These are phyloP conservation scores for Colletotrichum sansevieriae DNA, from an alignment of 2,329 filamentous ascomycete genomes.

Conservation along the genomic window DNA sequence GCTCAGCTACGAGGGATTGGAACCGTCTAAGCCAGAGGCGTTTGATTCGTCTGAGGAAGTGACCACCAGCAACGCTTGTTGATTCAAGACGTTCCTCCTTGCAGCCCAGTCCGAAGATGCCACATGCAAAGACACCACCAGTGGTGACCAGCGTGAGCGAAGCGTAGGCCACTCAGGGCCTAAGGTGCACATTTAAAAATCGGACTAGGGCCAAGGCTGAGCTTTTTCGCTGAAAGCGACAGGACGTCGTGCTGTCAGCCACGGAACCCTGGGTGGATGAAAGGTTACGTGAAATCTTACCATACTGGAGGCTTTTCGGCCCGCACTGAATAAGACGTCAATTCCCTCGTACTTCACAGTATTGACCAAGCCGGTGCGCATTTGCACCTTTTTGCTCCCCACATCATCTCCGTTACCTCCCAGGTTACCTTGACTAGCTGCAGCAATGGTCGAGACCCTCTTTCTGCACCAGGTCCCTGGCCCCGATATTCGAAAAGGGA, in stretches of 20 bases:
- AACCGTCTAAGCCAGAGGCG: neutral
- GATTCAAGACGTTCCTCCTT: conserved; percentile 1
- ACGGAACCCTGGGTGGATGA: neutral
- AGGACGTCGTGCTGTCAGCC: neutral
- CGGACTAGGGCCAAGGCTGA: neutral
- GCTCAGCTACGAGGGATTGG: conserved; percentile 1
- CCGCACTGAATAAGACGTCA: neutral
- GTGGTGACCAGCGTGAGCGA: conserved; percentile 29
- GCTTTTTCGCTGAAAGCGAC: neutral
- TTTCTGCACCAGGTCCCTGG: conserved; percentile 26
- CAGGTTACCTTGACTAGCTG: conserved; percentile 16
- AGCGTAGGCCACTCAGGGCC: conserved; percentile 7
- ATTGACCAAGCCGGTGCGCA: neutral
- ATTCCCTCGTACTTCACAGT: neutral
- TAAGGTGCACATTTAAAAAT: neutral
- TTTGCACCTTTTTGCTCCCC: conserved; percentile 19
- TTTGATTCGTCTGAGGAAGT: neutral
- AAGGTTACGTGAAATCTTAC: neutral
- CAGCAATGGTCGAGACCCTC: conserved; percentile 37
- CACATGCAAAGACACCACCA: conserved; percentile 7
- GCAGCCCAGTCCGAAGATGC: conserved; percentile 7
- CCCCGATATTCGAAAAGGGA: conserved; percentile 21
- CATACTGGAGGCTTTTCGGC: conserved; percentile 10
- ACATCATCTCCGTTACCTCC: conserved; percentile 38
- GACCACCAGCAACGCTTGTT: neutral